Evolutionary conservation across 768 basidiomycete species (phyloP), one percentile per base, ranked within the genome.

Genomic region (Atractiella rhizophila): DNA sequence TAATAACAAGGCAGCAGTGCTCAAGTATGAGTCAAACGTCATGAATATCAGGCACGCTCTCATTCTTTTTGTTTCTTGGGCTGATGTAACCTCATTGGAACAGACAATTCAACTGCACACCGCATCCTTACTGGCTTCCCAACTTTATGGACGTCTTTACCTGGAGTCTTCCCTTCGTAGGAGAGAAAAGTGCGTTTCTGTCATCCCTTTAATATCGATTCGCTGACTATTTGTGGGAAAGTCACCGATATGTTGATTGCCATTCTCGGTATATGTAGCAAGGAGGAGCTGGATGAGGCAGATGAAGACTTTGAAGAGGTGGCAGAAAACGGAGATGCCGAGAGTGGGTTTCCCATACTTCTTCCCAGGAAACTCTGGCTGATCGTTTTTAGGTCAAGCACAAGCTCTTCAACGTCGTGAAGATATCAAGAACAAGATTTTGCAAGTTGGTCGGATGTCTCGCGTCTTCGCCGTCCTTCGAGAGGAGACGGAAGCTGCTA

Each of bases 81-180:
- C 94, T 91, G 60, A 94, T 94, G 52, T 71, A 85, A 33, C n/a
- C n/a, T n/a, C n/a, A n/a, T n/a, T n/a, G n/a, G n/a, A n/a, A n/a
- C n/a, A n/a, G n/a, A n/a, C 88, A 96, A 56, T 96, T 91, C 64
- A 91, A 94, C 61, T 83, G 79, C 59, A 79, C 76, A 2, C 85
- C 86, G 11, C 86, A 91, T 53, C 80, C 80, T 7, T 96, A 94
- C 57, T 96, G 88, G 88, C 63, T 98, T 40, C 91, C 91, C 4
- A 98, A 98, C 60, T 98, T 98, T 55, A 94, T 96, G 86, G 88
- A 96, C 52, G 86, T 86, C 19, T 98, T 98, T 57, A 94, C 91
- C 0, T 98, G 91, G 91, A 80, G 76, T 64, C 60, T 98, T 44
- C 91, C 91, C 1, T 96, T 96, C 54, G 91, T 98, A 6, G 91